Conservation (phyloP, 2,329 filamentous ascomycete species). For the Calonectria naviculata region DNA sequence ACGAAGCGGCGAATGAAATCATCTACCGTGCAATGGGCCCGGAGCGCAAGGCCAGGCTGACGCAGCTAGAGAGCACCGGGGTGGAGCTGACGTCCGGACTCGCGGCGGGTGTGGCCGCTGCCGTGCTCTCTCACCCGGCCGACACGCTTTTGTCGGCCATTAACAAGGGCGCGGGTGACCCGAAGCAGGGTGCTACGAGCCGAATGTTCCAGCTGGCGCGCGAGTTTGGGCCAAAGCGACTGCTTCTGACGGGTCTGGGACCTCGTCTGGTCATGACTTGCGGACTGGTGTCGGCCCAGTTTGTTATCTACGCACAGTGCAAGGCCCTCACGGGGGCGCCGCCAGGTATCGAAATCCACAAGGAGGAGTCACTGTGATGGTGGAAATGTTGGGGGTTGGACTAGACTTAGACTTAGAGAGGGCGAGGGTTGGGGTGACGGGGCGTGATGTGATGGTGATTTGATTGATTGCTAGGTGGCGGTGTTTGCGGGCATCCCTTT, state of each 20-base stretch:
- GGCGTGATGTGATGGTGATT: neutral
- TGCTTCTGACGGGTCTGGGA: constrained; percentile 60
- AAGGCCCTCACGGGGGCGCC: constrained; percentile 64
- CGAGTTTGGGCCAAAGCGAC: constrained; percentile 61
- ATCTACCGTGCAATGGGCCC: constrained; percentile 77
- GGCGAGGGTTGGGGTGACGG: neutral
- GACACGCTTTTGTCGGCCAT: constrained; percentile 71
- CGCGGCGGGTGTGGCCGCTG: constrained; percentile 88
- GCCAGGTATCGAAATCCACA: constrained; percentile 64
- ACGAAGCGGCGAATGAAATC: constrained; percentile 86
- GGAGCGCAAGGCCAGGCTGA: constrained; percentile 73
- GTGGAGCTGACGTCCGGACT: constrained; percentile 90
- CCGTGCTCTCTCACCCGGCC: constrained; percentile 89
- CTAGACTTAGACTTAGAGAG: neutral
- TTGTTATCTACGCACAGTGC: constrained; percentile 67
- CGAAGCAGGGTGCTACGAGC: constrained; percentile 58
- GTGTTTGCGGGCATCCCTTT: neutral
- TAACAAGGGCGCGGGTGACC: constrained; percentile 65
- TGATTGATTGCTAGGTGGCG: neutral
- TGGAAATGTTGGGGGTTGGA: neutral
- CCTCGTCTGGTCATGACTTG: constrained; percentile 66
- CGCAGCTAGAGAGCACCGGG: constrained; percentile 78
- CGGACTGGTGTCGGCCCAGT: constrained; percentile 63
- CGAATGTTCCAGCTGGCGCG: constrained; percentile 63
- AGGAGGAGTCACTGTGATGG: constrained; percentile 49